Base-by-base conservation (phyloP, 768 basidiomycete species). In the Tulasnella sp. region DNA sequence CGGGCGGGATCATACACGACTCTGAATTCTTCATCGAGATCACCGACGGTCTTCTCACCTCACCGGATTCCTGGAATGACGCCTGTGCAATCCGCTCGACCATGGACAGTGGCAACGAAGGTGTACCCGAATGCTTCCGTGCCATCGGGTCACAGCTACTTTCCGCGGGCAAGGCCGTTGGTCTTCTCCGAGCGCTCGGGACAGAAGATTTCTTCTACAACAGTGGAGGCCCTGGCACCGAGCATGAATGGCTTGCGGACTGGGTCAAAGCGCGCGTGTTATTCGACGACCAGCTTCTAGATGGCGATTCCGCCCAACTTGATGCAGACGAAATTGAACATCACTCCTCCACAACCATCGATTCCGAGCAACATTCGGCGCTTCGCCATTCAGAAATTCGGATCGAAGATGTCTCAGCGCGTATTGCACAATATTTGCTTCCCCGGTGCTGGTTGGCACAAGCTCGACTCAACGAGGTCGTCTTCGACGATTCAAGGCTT, bases 11-110 rank as follows among this genome's bases (percentile, higher is more conserved):
- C 74, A 32, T 81, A 89, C 36, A 17, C 1, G 87, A 89, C 22
- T 88, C 89, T 12, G 92, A 94, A 76, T 92, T 92, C 80, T 93
- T 94, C 79, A 86, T 94, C 62, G 89, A 90, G 76, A 85, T 86
- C 74, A 91, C 85, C 76, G 88, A 87, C 22, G 81, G 71, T 74
- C 9, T 72, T 78, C 39, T 74, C 87, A 76, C 89, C 90, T 76
- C 89, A 88, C 0, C 76, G 5, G 90, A 92, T 71, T 92, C 92
- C 77, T 94, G 92, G 92, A 81, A 83, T 36, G 87, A 90, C 47
- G 90, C 89, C 0, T 92, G 89, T 78, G 80, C 81, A 2, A 78
- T 92, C 73, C 80, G 88, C 63, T 80, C 80, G 1, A 70, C 72
- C 19, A 77, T 16, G 16, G 35, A 39, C 14, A 35, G 29, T 14